Evolutionary conservation across 2,329 filamentous ascomycete species (phyloP).

Genomic region (Monosporascus ibericus): DNA sequence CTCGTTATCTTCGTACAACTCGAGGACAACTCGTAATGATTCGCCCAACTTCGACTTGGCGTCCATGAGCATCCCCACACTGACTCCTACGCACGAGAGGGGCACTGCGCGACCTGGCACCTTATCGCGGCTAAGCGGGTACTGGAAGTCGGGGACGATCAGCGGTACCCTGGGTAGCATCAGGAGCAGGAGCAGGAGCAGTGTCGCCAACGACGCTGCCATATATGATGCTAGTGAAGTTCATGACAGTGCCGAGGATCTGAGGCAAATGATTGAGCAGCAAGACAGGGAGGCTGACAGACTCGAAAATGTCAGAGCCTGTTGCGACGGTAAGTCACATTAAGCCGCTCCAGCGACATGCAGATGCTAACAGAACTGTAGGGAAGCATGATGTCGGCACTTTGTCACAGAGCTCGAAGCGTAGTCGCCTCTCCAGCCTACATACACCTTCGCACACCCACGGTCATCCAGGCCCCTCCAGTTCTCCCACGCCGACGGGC

Average conservation of each 20-base stretch:
- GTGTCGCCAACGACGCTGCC: conserved; percentile 35
- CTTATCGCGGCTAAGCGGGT: conserved; percentile 53
- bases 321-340: conserved; percentile 78
- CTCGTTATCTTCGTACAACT: conserved; percentile 77
- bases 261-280: conserved; percentile 71
- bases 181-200: conserved; percentile 47
- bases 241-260: conserved; percentile 76
- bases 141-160: conserved; percentile 46
- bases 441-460: conserved; percentile 25
- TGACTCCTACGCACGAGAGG: conserved; percentile 45
- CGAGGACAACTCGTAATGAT: conserved; percentile 61
- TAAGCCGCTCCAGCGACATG: background rate
- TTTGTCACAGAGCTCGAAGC: conserved; percentile 42
- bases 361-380: conserved; percentile 26
- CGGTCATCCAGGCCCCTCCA: conserved; percentile 30
- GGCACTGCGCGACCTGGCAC: conserved; percentile 35
- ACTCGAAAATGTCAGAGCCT: conserved; percentile 92
- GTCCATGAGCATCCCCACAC: conserved; percentile 45
- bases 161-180: conserved; percentile 46
- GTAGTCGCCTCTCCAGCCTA: conserved; percentile 32
- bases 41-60: conserved; percentile 49
- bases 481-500: conserved; percentile 28
- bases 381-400: conserved; percentile 70
- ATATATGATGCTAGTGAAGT: conserved; percentile 58
- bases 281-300: conserved; percentile 71